These are phyloP conservation scores for Ophiostoma sp. DNA, from an alignment of 2,329 filamentous ascomycete species.

Conservation along the genomic window DNA sequence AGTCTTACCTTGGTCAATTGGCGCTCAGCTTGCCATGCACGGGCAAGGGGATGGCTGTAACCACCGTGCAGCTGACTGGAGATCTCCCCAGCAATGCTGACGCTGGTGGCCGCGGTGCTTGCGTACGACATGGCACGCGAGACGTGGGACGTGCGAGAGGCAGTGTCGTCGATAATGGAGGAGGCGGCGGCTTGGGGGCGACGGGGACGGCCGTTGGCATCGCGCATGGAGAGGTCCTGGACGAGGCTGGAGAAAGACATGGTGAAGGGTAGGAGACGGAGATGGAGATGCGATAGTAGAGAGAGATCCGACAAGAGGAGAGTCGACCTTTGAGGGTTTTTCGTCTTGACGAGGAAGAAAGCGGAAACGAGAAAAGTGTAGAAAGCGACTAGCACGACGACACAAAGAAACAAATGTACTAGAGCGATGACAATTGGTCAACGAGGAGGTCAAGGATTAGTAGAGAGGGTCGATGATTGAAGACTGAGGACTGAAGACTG, in stretches of 20 bases:
- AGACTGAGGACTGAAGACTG: neutral
- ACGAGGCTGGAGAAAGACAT: conserved; percentile 67
- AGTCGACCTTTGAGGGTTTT: conserved; percentile 2
- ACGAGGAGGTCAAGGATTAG: neutral
- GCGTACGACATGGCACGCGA: conserved; percentile 61
- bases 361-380: neutral
- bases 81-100: conserved; percentile 68
- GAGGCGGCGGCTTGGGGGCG: conserved; percentile 48
- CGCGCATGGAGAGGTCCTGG: conserved; percentile 58
- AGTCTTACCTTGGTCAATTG: conserved; percentile 72
- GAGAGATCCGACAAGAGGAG: neutral
- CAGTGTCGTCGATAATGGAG: conserved; percentile 54
- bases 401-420: conserved; percentile 1
- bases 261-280: conserved; percentile 21
- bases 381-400: neutral
- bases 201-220: conserved; percentile 42
- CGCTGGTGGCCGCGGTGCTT: conserved; percentile 61
- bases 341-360: conserved; percentile 8
- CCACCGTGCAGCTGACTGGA: conserved; percentile 78
- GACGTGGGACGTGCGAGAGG: conserved; percentile 55
- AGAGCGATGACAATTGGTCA: neutral
- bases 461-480: neutral
- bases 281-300: neutral
- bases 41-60: conserved; percentile 72
- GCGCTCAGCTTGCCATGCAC: conserved; percentile 77